Conservation (phyloP, 352 stramenopile species). For the Phytophthora capsici region DNA sequence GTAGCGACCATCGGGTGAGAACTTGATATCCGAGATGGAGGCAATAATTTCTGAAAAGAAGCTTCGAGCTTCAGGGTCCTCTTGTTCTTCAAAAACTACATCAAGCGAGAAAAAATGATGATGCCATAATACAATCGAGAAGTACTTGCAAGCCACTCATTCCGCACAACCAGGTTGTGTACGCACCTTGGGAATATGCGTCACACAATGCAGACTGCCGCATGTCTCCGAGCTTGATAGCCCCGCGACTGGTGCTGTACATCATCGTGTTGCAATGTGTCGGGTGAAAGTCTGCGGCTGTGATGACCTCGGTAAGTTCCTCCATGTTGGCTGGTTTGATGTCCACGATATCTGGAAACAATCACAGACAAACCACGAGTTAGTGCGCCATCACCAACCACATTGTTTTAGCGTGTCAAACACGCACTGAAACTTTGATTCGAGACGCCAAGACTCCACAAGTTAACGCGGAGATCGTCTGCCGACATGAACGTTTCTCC, state of each 20-base stretch:
- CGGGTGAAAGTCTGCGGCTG: conserved; percentile 93
- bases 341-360: conserved; percentile 92
- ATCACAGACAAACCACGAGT: background rate
- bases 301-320: conserved; percentile 97
- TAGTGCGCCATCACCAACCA: background rate
- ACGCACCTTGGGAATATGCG: conserved; percentile 72
- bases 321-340: conserved; percentile 98
- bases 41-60: conserved; percentile 98
- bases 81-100: conserved; percentile 83
- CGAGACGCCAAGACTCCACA: conserved; percentile 93
- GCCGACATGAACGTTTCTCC: conserved; percentile 96
- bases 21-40: conserved; percentile 95
- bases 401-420: background rate
- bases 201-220: conserved; percentile 90
- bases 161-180: background rate
- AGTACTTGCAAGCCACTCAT: no score
- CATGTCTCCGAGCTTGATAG: conserved; percentile 95
- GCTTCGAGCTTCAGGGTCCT: conserved; percentile 82
- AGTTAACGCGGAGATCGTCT: conserved; percentile 96
- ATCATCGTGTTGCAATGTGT: conserved; percentile 95
- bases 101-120: no score
- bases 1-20: conserved; percentile 93
- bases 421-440: conserved; percentile 92
- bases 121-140: no score
- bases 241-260: conserved; percentile 93